These are phyloP conservation scores for Coelastrella sp. DNA, from an alignment of 139 green algal species.

Conservation along the genomic window DNA sequence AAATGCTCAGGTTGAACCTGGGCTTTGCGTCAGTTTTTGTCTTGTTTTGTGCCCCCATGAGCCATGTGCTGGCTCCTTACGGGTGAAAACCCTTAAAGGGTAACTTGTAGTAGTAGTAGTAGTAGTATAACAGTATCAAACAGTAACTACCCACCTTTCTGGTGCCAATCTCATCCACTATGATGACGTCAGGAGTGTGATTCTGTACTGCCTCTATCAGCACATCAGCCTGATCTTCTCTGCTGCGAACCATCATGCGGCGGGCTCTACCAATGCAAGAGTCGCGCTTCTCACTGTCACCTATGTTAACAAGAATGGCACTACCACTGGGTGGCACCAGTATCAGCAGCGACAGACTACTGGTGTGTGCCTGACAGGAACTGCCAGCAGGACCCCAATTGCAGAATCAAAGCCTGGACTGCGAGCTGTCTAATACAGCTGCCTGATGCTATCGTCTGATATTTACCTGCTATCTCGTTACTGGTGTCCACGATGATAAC, in stretches of 20 bases:
- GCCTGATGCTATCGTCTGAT: not conserved
- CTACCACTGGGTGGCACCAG: not conserved
- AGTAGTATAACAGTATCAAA: too few species aligned
- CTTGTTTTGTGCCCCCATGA: too few species aligned
- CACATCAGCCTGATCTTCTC: conserved; percentile 44
- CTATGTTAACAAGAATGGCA: conserved; percentile 8
- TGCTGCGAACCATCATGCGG: conserved; percentile 50
- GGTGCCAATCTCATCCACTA: conserved; percentile 61
- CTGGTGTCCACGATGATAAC: conserved; percentile 73
- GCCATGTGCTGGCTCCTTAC: too few species aligned
- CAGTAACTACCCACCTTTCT: conserved; percentile 47
- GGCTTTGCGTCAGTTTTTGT: too few species aligned
- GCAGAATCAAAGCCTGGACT: not conserved
- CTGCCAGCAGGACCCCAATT: not conserved
- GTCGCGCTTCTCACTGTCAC: conserved; percentile 70
- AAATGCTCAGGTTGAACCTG: too few species aligned
- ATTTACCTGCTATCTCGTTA: conserved; percentile 63
- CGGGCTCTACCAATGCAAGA: conserved; percentile 60
- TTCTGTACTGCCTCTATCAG: conserved; percentile 71
- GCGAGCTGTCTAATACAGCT: not conserved
- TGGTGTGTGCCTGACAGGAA: not conserved
- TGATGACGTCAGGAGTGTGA: conserved; percentile 67
- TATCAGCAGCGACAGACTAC: not conserved
- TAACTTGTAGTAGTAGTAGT: too few species aligned
- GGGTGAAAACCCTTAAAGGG: too few species aligned